Evolutionary conservation across 2,329 filamentous ascomycete species (phyloP).

Genomic region (Pseudomassariella vexata): DNA sequence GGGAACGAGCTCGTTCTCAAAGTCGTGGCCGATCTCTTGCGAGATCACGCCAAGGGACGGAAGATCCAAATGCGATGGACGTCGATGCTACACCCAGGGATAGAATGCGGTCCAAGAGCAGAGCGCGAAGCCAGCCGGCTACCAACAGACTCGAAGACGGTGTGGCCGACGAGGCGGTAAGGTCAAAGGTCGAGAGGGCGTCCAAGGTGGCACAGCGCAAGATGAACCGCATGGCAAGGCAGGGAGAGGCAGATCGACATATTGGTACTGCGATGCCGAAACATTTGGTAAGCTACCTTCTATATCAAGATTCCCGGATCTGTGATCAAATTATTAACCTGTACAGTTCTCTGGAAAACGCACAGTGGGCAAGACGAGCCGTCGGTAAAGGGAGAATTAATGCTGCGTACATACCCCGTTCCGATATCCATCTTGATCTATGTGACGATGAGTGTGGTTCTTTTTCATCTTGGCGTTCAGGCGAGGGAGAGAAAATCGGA

Average conservation of each 20-base stretch:
- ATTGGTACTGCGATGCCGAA: slow-evolving; percentile 74
- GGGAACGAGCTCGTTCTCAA: slow-evolving; percentile 63
- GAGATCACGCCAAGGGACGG: slow-evolving; percentile 56
- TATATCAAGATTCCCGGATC: neutral
- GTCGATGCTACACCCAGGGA: slow-evolving; percentile 52
- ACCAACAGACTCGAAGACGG: slow-evolving; percentile 70
- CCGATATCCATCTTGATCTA: slow-evolving; percentile 1
- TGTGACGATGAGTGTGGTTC: slow-evolving; percentile 1
- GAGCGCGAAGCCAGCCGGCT: slow-evolving; percentile 55
- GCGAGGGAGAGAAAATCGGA: slow-evolving; percentile 1
- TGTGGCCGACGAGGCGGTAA: slow-evolving; percentile 60
- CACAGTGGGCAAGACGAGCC: slow-evolving; percentile 8
- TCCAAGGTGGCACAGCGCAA: slow-evolving; percentile 91
- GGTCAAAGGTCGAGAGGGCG: slow-evolving; percentile 78
- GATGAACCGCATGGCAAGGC: slow-evolving; percentile 97
- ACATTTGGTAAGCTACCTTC: slow-evolving; percentile 71
- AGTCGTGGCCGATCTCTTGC: slow-evolving; percentile 66
- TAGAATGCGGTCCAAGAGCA: slow-evolving; percentile 67
- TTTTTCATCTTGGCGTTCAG: slow-evolving; percentile 5
- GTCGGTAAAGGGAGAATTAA: slow-evolving; percentile 5
- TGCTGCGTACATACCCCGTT: neutral
- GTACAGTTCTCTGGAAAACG: slow-evolving; percentile 9
- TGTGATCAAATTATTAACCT: slow-evolving; percentile 1
- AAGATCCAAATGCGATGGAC: slow-evolving; percentile 72
- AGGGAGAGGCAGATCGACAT: slow-evolving; percentile 95